These are phyloP conservation scores for Castanea mollissima DNA, from an alignment of 306 rosid species.

Conservation along the genomic window DNA sequence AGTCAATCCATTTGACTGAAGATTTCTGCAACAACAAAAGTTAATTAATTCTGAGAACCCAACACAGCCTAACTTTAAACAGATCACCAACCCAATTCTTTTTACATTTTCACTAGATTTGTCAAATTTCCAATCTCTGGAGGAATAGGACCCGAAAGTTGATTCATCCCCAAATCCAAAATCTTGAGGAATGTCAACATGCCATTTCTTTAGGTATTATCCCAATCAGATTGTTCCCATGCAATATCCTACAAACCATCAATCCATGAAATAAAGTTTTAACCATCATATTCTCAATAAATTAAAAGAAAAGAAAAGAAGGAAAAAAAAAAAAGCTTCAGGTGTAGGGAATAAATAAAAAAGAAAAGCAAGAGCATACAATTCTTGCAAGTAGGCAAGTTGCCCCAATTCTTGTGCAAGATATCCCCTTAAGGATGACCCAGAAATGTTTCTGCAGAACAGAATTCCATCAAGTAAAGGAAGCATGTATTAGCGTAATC, in stretches of 20 bases:
- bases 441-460: constrained; percentile 73
- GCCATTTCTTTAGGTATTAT: constrained; percentile 70
- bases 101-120: constrained; percentile 62
- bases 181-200: constrained; percentile 56
- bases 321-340: neutral
- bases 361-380: constrained; percentile 49
- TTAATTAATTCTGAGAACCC: constrained; percentile 19
- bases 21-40: constrained; percentile 57
- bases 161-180: constrained; percentile 90
- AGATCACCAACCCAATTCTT: constrained; percentile 4
- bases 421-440: constrained; percentile 70
- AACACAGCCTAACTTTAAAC: constrained; percentile 9
- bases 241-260: constrained; percentile 60
- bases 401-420: constrained; percentile 77
- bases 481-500: constrained; percentile 19
- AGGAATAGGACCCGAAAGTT: constrained; percentile 80
- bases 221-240: constrained; percentile 77
- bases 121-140: constrained; percentile 71
- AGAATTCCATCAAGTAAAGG: constrained; percentile 22
- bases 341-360: neutral
- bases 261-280: constrained; percentile 24
- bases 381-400: constrained; percentile 69
- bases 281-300: constrained; percentile 12
- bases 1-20: constrained; percentile 78
- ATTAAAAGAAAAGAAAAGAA: neutral